A percentile compares a stretch with the other conserved stretches of the same genome.
phyloP scores from a whole-genome alignment of 2,329 filamentous ascomycete species.

The Alternaria postmessia region DNA sequence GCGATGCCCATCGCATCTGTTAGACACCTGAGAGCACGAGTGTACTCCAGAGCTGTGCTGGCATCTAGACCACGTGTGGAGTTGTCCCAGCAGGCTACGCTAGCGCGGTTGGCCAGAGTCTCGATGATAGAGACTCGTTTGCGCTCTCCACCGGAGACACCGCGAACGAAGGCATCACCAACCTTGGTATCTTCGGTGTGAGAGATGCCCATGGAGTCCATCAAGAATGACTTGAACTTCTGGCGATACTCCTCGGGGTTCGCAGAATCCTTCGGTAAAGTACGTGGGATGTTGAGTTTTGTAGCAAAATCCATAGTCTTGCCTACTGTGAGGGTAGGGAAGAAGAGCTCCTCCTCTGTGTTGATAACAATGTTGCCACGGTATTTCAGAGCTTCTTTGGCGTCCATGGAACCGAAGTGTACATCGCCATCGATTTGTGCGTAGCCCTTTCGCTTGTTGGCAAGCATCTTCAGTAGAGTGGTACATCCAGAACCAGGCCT shows the following conservation, averaged over 20 bases:
- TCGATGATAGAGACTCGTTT: conserved; percentile 76
- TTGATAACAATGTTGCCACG: conserved; percentile 79
- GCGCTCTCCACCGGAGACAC: conserved; percentile 73
- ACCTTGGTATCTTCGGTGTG: conserved; percentile 72
- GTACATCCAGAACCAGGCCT: conserved; percentile 59
- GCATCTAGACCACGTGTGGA: conserved; percentile 48
- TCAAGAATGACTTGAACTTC: conserved; percentile 62
- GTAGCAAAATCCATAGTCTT: conserved; percentile 65
- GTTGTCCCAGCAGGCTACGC: conserved; percentile 63
- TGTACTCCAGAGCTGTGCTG: conserved; percentile 63
- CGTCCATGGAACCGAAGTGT: conserved; percentile 61
- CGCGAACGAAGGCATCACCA: conserved; percentile 71
- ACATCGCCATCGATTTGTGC: conserved; percentile 73
- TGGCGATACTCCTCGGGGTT: conserved; percentile 58
- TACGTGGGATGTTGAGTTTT: conserved; percentile 65
- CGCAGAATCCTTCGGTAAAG: conserved; percentile 58
- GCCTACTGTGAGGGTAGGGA: conserved; percentile 60
- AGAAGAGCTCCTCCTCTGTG: conserved; percentile 63
- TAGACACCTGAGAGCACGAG: conserved; percentile 59
- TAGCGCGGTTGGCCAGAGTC: conserved; percentile 64
- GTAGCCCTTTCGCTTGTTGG: conserved; percentile 63
- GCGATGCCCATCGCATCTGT: conserved; percentile 60
- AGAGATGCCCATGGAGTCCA: conserved; percentile 50
- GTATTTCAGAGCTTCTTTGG: conserved; percentile 78
- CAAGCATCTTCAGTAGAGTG: conserved; percentile 75